Conservation (phyloP, 2,329 filamentous ascomycete genomes). For the Lachnellula subtilissima region DNA sequence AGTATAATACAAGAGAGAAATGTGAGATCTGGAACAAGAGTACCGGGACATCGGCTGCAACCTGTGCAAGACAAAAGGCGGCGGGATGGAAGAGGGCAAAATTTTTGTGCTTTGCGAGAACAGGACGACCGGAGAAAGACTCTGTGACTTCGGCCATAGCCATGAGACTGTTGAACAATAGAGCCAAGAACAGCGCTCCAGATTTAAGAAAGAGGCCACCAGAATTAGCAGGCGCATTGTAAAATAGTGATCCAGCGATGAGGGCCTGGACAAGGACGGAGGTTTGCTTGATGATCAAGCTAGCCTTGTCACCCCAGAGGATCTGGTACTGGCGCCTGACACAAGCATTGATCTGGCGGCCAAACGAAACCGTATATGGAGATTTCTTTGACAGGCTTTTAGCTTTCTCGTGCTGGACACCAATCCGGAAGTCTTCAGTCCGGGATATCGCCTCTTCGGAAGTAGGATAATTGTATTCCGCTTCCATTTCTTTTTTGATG, state of each 20-base stretch:
- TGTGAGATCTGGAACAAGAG: constrained; percentile 52
- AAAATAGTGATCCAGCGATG: constrained; percentile 63
- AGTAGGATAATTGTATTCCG: constrained; percentile 53
- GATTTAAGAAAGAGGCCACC: constrained; percentile 59
- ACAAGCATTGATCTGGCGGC: constrained; percentile 51
- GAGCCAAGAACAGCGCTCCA: constrained; percentile 59
- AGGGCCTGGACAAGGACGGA: constrained; percentile 55
- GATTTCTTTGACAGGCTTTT: constrained; percentile 49
- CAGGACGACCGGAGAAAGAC: constrained; percentile 55
- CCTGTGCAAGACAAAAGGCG: constrained; percentile 54
- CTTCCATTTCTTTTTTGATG: constrained; percentile 46
- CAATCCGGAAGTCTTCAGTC: constrained; percentile 47
- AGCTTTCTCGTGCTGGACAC: constrained; percentile 50
- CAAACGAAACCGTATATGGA: constrained; percentile 51
- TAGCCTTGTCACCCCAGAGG: constrained; percentile 59
- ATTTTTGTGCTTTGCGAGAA: constrained; percentile 53
- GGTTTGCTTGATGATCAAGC: constrained; percentile 58
- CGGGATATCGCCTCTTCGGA: constrained; percentile 41
- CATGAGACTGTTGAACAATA: constrained; percentile 58
- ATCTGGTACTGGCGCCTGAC: constrained; percentile 60
- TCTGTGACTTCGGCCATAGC: constrained; percentile 63
- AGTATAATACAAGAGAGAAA: constrained; percentile 58
- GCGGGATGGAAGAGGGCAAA: constrained; percentile 56
- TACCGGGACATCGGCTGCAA: constrained; percentile 51
- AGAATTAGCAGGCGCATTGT: constrained; percentile 53